These are phyloP conservation scores for Trypanosoma conorhini DNA, from an alignment of 208 protist species.

Conservation along the genomic window DNA sequence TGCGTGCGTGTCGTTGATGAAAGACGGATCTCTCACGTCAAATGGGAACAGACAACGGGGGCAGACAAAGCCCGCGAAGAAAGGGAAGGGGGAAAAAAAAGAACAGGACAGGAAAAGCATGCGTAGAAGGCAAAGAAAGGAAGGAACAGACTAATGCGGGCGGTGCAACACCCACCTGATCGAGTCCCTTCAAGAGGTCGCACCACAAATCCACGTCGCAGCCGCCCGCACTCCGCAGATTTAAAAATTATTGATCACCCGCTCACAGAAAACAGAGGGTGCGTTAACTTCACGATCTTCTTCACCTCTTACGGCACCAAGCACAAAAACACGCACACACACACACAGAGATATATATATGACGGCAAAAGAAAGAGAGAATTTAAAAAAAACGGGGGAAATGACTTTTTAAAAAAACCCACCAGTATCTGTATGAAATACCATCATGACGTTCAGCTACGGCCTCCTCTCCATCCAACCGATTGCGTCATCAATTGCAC, in stretches of 20 bases:
- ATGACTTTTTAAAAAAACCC: slow-evolving; percentile 1
- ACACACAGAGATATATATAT: slow-evolving; percentile 3
- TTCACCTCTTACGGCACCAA: slow-evolving; percentile 2
- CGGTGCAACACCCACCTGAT: too few species aligned
- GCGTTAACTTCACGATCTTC: background rate
- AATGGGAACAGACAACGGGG: slow-evolving; percentile 5
- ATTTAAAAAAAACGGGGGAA: slow-evolving; percentile 20
- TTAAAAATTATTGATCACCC: background rate
- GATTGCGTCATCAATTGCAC: slow-evolving; percentile 18
- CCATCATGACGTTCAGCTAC: background rate
- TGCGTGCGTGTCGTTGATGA: slow-evolving; percentile 4
- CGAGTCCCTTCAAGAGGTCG: background rate
- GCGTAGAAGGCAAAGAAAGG: background rate
- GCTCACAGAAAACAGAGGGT: background rate
- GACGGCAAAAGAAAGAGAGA: background rate
- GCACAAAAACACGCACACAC: slow-evolving; percentile 6
- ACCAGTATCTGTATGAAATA: background rate
- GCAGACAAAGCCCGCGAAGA: slow-evolving; percentile 15
- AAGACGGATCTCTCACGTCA: slow-evolving; percentile 9
- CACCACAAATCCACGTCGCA: background rate
- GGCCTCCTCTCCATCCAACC: slow-evolving; percentile 4
- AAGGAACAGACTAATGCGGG: too few species aligned
- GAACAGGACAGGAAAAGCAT: slow-evolving; percentile 19
- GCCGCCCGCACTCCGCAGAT: background rate
- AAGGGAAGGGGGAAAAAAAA: slow-evolving; percentile 12